A percentile compares a stretch with the other conserved stretches of the same genome.
Conservation (phyloP, 1,284 basidiomycete genomes). For the Ustilago bromivora region DNA sequence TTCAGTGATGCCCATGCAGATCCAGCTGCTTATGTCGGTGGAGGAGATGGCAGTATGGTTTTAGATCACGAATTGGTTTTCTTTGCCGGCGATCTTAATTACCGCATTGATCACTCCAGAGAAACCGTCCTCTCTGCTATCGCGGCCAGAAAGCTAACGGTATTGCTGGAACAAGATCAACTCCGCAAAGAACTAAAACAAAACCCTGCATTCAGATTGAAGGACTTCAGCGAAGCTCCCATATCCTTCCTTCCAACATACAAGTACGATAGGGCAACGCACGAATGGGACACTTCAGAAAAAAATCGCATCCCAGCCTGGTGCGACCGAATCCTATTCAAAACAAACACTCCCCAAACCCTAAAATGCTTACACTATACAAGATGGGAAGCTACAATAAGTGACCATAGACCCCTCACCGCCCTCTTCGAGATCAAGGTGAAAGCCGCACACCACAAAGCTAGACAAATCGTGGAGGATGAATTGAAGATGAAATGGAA, state of each 20-base stretch:
- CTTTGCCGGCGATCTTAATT: constrained; percentile 76
- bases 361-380: constrained; percentile 60
- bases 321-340: constrained; percentile 92
- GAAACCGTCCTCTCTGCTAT: constrained; percentile 82
- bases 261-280: constrained; percentile 85
- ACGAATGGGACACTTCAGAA: constrained; percentile 86
- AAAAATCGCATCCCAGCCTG: constrained; percentile 91
- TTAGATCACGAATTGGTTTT: constrained; percentile 94
- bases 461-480: constrained; percentile 21
- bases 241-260: constrained; percentile 79
- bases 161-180: constrained; percentile 85
- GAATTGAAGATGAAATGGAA: constrained; percentile 26
- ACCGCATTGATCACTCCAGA: constrained; percentile 90
- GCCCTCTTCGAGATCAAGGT: constrained; percentile 49
- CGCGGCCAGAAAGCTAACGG: constrained; percentile 76
- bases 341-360: constrained; percentile 77
- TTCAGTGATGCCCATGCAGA: constrained; percentile 37
- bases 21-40: constrained; percentile 80
- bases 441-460: constrained; percentile 38
- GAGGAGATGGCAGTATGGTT: constrained; percentile 93
- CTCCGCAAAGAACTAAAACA: constrained; percentile 85
- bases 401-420: constrained; percentile 69
- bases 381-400: constrained; percentile 67
- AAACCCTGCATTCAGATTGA: constrained; percentile 87
- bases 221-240: constrained; percentile 81